Evolutionary conservation across 1,139 yeast species (phyloP).

Genomic region (Yamadazyma diospyri): DNA sequence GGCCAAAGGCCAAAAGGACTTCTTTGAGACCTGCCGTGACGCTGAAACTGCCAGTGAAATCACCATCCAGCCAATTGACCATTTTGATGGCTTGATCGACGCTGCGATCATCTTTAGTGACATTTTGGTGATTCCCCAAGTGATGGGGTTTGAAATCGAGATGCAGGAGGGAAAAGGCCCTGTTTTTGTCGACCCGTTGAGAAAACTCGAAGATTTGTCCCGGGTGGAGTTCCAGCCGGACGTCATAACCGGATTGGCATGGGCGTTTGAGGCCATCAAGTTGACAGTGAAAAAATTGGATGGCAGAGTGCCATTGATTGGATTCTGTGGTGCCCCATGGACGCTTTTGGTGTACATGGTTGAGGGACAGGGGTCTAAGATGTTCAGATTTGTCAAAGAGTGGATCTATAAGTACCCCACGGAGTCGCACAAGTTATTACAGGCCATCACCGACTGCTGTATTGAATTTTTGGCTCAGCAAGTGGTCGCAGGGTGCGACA

Average conservation of each 20-base stretch:
- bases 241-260: conserved; percentile 71
- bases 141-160: conserved; percentile 93
- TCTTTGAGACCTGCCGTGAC: conserved; percentile 89
- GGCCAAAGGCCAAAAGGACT: conserved; percentile 83
- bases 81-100: conserved; percentile 83
- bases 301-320: conserved; percentile 91
- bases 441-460: conserved; percentile 83
- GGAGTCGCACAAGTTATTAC: conserved; percentile 67
- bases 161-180: conserved; percentile 98
- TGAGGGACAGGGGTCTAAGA: conserved; percentile 94
- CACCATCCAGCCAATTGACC: conserved; percentile 93
- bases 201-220: conserved; percentile 65
- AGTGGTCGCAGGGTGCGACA: conserved; percentile 97
- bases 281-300: conserved; percentile 76
- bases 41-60: conserved; percentile 91
- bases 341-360: conserved; percentile 94
- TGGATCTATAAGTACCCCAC: conserved; percentile 84
- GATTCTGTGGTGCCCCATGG: conserved; percentile 99
- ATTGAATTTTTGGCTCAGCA: conserved; percentile 91
- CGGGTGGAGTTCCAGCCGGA: conserved; percentile 62
- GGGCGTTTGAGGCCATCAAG: conserved; percentile 94
- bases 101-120: conserved; percentile 97
- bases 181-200: conserved; percentile 81
- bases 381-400: conserved; percentile 86
- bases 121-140: conserved; percentile 94